Percentiles rank a stretch among this genome's conserved stretches.
phyloP scores from a whole-genome alignment of 169 alveolate species.

The Plasmodium gonderi region DNA sequence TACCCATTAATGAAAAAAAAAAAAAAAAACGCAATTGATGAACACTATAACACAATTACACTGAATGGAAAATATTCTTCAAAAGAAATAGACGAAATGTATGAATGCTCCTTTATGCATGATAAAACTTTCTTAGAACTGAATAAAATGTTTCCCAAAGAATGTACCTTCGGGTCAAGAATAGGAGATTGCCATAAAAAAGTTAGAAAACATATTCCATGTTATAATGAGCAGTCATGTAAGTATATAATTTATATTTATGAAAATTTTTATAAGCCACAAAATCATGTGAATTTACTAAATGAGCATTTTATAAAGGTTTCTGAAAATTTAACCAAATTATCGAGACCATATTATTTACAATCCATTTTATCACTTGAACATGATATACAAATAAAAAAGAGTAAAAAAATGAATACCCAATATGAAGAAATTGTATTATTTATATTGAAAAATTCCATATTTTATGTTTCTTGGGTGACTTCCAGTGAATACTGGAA shows the following conservation, averaged over 20 bases:
- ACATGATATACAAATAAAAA: constrained; percentile 69
- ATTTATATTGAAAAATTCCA: constrained; percentile 63
- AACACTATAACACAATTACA: constrained; percentile 26
- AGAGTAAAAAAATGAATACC: constrained; percentile 30
- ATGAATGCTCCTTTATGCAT: constrained; percentile 71
- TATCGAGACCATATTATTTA: constrained; percentile 53
- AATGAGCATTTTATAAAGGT: constrained; percentile 80
- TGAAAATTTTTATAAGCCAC: constrained; percentile 76
- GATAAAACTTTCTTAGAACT: constrained; percentile 58
- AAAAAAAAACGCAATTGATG: background rate
- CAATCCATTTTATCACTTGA: constrained; percentile 67
- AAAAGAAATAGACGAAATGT: constrained; percentile 51
- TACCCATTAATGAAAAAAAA: constrained; percentile 75
- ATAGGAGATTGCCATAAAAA: constrained; percentile 77
- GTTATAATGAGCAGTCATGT: constrained; percentile 63
- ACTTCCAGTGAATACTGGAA: constrained; percentile 75
- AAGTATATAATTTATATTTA: constrained; percentile 49
- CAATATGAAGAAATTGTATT: constrained; percentile 53
- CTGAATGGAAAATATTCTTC: constrained; percentile 36
- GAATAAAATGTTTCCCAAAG: constrained; percentile 77
- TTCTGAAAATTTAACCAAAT: constrained; percentile 76
- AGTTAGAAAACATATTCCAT: constrained; percentile 59
- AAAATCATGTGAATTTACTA: constrained; percentile 66
- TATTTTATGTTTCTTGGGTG: constrained; percentile 70
- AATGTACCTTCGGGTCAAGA: constrained; percentile 77